phyloP scores from a whole-genome alignment of 2,329 filamentous ascomycete genomes.

The Xylaria hypoxylon region DNA sequence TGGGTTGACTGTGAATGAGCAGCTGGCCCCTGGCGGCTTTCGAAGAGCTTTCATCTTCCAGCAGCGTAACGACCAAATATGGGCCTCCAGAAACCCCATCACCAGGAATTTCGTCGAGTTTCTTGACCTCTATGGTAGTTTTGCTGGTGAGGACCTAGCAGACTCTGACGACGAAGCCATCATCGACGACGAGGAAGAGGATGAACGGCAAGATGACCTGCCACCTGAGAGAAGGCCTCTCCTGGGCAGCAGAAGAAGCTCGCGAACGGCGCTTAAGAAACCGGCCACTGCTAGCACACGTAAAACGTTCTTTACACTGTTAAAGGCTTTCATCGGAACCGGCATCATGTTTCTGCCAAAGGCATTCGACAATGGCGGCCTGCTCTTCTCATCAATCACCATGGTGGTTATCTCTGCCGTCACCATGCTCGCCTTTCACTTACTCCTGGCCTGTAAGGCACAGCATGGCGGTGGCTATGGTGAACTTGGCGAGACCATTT shows the following conservation, averaged over 20 bases:
- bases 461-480: slow-evolving; percentile 77
- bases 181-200: slow-evolving; percentile 59
- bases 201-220: slow-evolving; percentile 47
- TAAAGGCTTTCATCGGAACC: slow-evolving; percentile 83
- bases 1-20: slow-evolving; percentile 49
- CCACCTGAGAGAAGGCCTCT: slow-evolving; percentile 69
- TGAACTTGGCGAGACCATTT: slow-evolving; percentile 75
- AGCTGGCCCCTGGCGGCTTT: slow-evolving; percentile 60
- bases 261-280: slow-evolving; percentile 53
- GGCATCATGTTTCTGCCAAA: slow-evolving; percentile 87
- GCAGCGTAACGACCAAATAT: slow-evolving; percentile 51
- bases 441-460: slow-evolving; percentile 75
- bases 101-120: slow-evolving; percentile 80
- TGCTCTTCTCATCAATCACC: slow-evolving; percentile 78
- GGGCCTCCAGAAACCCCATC: slow-evolving; percentile 64
- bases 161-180: slow-evolving; percentile 71
- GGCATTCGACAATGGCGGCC: slow-evolving; percentile 79
- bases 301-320: slow-evolving; percentile 81
- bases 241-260: slow-evolving; percentile 66
- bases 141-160: slow-evolving; percentile 77
- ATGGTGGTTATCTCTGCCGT: slow-evolving; percentile 73
- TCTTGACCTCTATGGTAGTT: slow-evolving; percentile 79
- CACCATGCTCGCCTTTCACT: slow-evolving; percentile 77
- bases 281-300: slow-evolving; percentile 74
- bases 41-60: slow-evolving; percentile 60